These are phyloP conservation scores for Melianthus villosus DNA, from an alignment of 441 rosid genomes.

Conservation along the genomic window DNA sequence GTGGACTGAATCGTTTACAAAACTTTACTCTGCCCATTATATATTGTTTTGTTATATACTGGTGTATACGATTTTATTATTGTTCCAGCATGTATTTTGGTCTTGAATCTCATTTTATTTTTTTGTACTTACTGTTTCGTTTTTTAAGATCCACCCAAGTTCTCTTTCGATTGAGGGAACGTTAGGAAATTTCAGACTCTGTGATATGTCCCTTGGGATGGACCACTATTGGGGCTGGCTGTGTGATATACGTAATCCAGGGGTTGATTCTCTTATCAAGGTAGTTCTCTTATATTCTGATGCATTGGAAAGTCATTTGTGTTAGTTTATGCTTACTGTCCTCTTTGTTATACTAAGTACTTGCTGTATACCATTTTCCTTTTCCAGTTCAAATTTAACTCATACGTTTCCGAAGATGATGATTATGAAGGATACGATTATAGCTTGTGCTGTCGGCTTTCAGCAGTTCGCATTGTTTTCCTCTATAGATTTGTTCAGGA, in stretches of 20 bases:
- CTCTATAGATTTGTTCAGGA: slow-evolving; percentile 95
- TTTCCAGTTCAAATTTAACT: slow-evolving; percentile 75
- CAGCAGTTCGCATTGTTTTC: slow-evolving; percentile 91
- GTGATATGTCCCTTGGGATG: slow-evolving; percentile 77
- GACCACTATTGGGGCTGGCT: slow-evolving; percentile 88
- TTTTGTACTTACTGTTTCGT: background rate
- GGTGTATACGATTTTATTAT: slow-evolving; percentile 3
- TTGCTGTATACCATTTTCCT: slow-evolving; percentile 10
- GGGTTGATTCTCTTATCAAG: slow-evolving; percentile 88
- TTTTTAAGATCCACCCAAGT: slow-evolving; percentile 70
- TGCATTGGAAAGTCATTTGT: slow-evolving; percentile 2
- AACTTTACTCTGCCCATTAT: slow-evolving; percentile 1
- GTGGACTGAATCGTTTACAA: background rate
- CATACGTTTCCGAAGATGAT: slow-evolving; percentile 85
- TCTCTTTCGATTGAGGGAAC: slow-evolving; percentile 87
- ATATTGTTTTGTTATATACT: background rate
- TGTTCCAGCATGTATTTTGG: slow-evolving; percentile 8
- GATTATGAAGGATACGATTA: slow-evolving; percentile 97
- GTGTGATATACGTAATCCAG: slow-evolving; percentile 97
- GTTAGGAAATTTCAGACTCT: slow-evolving; percentile 87
- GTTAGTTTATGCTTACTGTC: background rate
- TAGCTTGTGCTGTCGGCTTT: slow-evolving; percentile 78
- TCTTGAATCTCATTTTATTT: slow-evolving; percentile 14
- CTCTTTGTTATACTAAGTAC: slow-evolving; percentile 5
- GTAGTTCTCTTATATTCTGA: slow-evolving; percentile 19